A percentile compares a stretch with the other conserved stretches of the same genome.
Evolutionary conservation across 2,329 filamentous ascomycete species (phyloP).

Genomic region (Diaporthe nobilis): DNA sequence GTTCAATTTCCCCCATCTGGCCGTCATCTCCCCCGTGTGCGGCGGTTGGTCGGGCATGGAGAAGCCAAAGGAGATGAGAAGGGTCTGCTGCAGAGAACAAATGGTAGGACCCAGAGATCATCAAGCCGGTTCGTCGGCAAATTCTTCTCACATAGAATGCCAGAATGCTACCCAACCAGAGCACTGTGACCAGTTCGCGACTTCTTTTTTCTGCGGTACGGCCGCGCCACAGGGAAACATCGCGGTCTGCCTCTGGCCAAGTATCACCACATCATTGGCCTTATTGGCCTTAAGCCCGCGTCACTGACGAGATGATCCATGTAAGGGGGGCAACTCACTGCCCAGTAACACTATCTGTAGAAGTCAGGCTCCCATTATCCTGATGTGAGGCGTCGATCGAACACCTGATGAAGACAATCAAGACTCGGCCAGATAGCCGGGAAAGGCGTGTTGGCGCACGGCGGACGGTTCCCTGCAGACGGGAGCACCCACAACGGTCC

Average conservation of each 20-base stretch:
- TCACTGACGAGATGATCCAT: not conserved
- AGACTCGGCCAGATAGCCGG: slow-evolving; percentile 22
- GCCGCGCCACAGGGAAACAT: slow-evolving; percentile 15
- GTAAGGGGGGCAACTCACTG: not conserved
- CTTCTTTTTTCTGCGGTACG: not conserved
- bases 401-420: slow-evolving; percentile 10
- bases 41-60: not conserved
- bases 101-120: not conserved
- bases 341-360: not conserved
- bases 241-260: not conserved
- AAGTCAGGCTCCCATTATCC: not conserved
- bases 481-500: slow-evolving; percentile 12
- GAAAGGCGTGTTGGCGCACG: not conserved
- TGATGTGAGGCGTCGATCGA: slow-evolving; percentile 13
- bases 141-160: slow-evolving; percentile 15
- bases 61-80: slow-evolving; percentile 18
- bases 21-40: slow-evolving; percentile 8
- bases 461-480: slow-evolving; percentile 27
- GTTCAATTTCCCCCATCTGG: slow-evolving; percentile 33
- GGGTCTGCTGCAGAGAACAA: not conserved
- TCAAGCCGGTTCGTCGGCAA: slow-evolving; percentile 14
- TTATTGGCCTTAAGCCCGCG: not conserved
- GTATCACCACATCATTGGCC: slow-evolving; percentile 4
- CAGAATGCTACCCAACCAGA: slow-evolving; percentile 26
- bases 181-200: not conserved